phyloP scores from a whole-genome alignment of 306 rosid genomes.

The Rosa rugosa region DNA sequence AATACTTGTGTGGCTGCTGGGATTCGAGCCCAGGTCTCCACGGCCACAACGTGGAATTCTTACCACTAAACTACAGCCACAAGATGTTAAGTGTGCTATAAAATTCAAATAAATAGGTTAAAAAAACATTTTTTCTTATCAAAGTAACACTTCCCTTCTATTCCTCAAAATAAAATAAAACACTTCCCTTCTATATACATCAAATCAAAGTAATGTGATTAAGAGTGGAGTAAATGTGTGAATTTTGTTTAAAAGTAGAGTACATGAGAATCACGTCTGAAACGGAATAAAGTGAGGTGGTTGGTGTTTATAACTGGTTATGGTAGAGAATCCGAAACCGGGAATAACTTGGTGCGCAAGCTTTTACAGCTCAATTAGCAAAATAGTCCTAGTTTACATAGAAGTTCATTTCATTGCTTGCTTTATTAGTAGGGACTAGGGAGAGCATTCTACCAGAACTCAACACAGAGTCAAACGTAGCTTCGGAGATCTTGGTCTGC shows the following conservation, averaged over 20 bases:
- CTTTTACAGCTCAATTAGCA: background rate
- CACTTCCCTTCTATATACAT: background rate
- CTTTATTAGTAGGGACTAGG: too few relatives aligned
- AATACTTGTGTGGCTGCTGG: constrained; percentile 19
- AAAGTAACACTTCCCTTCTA: too few relatives aligned
- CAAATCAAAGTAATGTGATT: too few relatives aligned
- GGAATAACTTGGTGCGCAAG: background rate
- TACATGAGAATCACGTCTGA: too few relatives aligned
- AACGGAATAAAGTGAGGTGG: background rate
- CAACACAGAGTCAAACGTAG: too few relatives aligned
- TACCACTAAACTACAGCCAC: constrained; percentile 31
- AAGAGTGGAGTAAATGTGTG: too few relatives aligned
- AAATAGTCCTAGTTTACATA: background rate
- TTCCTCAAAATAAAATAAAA: too few relatives aligned
- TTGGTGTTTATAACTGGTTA: background rate
- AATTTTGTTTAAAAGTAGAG: too few relatives aligned
- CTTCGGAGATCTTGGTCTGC: too few relatives aligned
- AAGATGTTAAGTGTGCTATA: accelerated
- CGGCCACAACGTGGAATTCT: constrained; percentile 33
- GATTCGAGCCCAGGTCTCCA: constrained; percentile 33
- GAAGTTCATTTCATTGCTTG: background rate
- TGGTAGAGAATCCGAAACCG: background rate
- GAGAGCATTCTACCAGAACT: too few relatives aligned
- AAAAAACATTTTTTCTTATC: too few relatives aligned
- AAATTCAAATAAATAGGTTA: too few relatives aligned